Evolutionary conservation across 2,329 filamentous ascomycete species (phyloP), one percentile per base, ranked within the genome.

Genomic region (Colletotrichum tropicale): DNA sequence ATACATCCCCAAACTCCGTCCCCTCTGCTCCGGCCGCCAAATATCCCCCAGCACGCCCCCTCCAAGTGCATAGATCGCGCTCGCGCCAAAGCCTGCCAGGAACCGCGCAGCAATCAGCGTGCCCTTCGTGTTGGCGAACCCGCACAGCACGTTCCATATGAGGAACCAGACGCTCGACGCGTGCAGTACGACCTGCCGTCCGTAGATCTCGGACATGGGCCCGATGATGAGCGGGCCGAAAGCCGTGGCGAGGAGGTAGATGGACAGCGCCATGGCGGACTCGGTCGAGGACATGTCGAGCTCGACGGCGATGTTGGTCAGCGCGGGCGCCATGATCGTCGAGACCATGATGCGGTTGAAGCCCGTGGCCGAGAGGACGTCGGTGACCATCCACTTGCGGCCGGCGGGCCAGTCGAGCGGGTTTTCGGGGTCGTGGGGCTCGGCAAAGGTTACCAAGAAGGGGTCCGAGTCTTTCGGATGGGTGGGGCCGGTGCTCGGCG

Each of bases 301-400:
- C 52, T 92, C 89, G 2, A 80, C 79, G 7, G 87, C 85, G 60
- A 93, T 89, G 2, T 85, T 79, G 2, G 84, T 77, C 30, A 93
- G 78, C 0, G 87, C 88, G 0, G 88, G 88, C 0, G 89, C 88
- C 82, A 90, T 87, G 79, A 90, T 89, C 1, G 88, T 88, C 5
- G 87, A 88, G 0, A 89, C 86, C 77, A 90, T 84, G 74, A 89
- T 89, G 12, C 87, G 86, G 60, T 88, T 88, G 77, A 90, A 89
- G 9, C 87, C 88, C 0, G 87, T 88, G 4, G 85, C 85, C 0
- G 88, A 89, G 1, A 89, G 83, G 5, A 89, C 84, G 64, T 87
- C 80, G 5, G 88, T 90, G 12, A 88, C 86, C 0, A 83, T 83
- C 89, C 88, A 90, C 80, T 90, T 90, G 3, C 81, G 82, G 3